phyloP scores from a whole-genome alignment of 2,329 filamentous ascomycete genomes.

The Arthrobotrys sinensis region DNA sequence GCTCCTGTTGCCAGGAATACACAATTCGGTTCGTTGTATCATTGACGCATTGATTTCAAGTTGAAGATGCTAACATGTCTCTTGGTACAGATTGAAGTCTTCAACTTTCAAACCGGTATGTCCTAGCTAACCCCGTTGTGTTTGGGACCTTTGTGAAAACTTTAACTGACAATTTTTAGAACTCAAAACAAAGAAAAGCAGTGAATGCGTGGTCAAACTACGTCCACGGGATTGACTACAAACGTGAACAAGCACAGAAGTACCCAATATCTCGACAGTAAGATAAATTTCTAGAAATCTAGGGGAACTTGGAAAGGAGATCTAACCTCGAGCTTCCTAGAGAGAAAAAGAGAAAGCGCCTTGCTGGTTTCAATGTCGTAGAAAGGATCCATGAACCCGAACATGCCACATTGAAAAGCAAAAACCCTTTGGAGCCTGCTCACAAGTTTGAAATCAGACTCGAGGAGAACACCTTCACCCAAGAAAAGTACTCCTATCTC shows the following conservation, averaged over 20 bases:
- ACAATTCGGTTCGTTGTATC: conserved; percentile 74
- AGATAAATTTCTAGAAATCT: conserved; percentile 64
- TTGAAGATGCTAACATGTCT: conserved; percentile 12
- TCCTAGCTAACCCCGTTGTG: background rate
- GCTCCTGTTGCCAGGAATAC: conserved; percentile 93
- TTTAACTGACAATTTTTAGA: conserved; percentile 78
- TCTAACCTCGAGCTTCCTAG: conserved; percentile 65
- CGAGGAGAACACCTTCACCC: conserved; percentile 79
- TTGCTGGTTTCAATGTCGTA: conserved; percentile 78
- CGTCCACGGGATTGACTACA: conserved; percentile 79
- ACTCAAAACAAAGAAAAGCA: conserved; percentile 80
- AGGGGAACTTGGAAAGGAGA: background rate
- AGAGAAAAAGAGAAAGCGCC: conserved; percentile 73
- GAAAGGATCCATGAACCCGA: conserved; percentile 81
- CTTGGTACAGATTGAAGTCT: conserved; percentile 30
- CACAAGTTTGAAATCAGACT: conserved; percentile 79
- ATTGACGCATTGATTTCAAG: conserved; percentile 33
- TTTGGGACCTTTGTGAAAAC: background rate
- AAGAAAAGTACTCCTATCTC: conserved; percentile 77
- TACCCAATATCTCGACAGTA: conserved; percentile 79
- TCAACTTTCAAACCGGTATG: conserved; percentile 49
- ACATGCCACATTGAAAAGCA: conserved; percentile 68
- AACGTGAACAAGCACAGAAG: conserved; percentile 75
- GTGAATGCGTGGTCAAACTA: conserved; percentile 82
- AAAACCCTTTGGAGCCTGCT: conserved; percentile 75